These are phyloP conservation scores for Trichomonascaceae sp. DNA, from an alignment of 1,139 yeast species.

Conservation along the genomic window DNA sequence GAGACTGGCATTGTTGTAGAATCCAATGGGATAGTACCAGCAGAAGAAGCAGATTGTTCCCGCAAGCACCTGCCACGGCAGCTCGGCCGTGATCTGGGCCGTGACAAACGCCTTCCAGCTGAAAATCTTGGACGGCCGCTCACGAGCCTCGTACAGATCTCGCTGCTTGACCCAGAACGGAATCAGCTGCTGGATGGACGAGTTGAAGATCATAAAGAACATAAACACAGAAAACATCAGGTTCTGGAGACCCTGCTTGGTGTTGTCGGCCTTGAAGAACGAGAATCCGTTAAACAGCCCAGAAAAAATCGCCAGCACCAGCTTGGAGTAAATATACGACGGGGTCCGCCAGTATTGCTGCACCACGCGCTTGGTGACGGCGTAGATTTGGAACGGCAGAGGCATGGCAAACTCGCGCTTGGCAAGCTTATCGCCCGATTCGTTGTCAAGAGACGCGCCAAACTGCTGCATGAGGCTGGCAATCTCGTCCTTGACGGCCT, in stretches of 20 bases:
- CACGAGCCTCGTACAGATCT: conserved; percentile 78
- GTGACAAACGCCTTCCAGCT: conserved; percentile 49
- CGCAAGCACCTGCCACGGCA: conserved; percentile 58
- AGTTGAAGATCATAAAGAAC: conserved; percentile 48
- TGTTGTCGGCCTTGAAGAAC: conserved; percentile 51
- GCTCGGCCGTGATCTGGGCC: conserved; percentile 57
- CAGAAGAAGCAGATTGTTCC: conserved; percentile 59
- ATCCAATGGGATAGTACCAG: conserved; percentile 76
- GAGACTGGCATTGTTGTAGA: conserved; percentile 21
- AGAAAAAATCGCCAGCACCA: conserved; percentile 38
- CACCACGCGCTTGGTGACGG: conserved; percentile 40
- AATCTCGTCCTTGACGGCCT: conserved; percentile 26
- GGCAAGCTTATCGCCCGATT: conserved; percentile 12
- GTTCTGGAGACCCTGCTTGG: conserved; percentile 35
- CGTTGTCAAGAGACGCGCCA: conserved; percentile 12
- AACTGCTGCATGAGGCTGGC: conserved; percentile 14
- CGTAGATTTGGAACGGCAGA: conserved; percentile 33
- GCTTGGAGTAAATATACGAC: conserved; percentile 51
- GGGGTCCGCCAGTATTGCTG: conserved; percentile 73
- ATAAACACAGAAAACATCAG: conserved; percentile 51
- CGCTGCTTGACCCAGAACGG: conserved; percentile 63
- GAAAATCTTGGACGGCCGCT: conserved; percentile 61
- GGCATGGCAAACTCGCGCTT: conserved; percentile 30
- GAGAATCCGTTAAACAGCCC: conserved; percentile 62
- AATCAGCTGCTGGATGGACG: conserved; percentile 58